Evolutionary conservation across 2,329 filamentous ascomycete genomes (phyloP).

Genomic region (Akanthomyces lecanii): DNA sequence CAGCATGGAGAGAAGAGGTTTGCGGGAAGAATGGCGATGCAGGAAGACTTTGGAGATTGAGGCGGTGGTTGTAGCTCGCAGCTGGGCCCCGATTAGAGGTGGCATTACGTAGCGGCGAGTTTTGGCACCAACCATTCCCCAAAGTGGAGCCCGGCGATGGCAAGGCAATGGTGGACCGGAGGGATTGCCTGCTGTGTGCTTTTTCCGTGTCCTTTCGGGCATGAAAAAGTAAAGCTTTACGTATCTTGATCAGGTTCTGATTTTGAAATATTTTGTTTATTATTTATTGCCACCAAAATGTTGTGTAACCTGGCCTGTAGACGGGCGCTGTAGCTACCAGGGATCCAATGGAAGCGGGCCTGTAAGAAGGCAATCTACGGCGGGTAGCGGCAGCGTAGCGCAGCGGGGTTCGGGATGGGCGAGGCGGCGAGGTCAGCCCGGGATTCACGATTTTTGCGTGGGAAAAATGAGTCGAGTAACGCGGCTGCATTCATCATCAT

Average conservation of each 20-base stretch:
- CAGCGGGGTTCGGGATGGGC: conserved; percentile 3
- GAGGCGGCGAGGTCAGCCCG: background rate
- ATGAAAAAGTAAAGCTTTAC: too few relatives aligned
- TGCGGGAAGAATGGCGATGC: background rate
- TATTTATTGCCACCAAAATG: background rate
- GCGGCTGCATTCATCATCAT: background rate
- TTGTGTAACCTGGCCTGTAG: background rate
- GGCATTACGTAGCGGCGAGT: conserved; percentile 4
- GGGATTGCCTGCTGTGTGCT: too few relatives aligned
- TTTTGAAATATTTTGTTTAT: background rate
- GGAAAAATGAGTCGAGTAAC: background rate
- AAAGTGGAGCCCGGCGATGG: background rate
- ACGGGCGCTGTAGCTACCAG: background rate
- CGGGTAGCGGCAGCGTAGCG: background rate
- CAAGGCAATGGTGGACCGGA: too few relatives aligned
- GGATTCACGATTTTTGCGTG: background rate
- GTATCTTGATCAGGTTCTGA: background rate
- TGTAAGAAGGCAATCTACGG: conserved; percentile 7
- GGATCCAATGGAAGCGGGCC: background rate
- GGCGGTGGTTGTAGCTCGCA: background rate
- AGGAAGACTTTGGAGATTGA: background rate
- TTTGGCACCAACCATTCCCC: background rate
- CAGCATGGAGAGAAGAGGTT: background rate
- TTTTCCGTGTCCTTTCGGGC: too few relatives aligned
- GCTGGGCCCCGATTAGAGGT: background rate